A percentile compares a stretch with the other conserved stretches of the same genome.
Evolutionary conservation across 345 rosid genomes (phyloP).

Genomic region (Rhodomyrtus tomentosa): DNA sequence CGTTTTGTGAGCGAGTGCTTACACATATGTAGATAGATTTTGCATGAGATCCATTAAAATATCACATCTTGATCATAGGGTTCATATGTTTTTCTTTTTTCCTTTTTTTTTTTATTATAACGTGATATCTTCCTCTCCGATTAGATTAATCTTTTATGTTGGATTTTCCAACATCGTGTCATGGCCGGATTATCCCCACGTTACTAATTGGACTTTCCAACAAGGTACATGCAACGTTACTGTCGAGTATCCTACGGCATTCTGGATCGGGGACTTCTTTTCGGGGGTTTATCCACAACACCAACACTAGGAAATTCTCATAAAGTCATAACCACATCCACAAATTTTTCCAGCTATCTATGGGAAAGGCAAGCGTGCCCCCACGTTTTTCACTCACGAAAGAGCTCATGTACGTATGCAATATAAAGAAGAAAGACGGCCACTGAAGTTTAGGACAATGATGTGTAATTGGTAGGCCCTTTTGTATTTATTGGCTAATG

Average conservation of each 20-base stretch:
- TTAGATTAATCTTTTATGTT: background rate
- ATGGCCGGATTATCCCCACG: too few relatives aligned
- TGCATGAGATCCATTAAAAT: background rate
- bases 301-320: background rate
- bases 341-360: background rate
- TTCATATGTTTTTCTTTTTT: background rate
- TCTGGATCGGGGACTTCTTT: background rate
- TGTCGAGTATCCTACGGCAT: background rate
- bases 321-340: background rate
- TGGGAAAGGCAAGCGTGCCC: background rate
- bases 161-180: background rate
- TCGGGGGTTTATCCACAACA: background rate
- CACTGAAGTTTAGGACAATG: background rate
- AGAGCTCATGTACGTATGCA: background rate
- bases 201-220: background rate
- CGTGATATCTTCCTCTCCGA: fast-evolving
- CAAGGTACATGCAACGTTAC: background rate
- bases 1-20: background rate
- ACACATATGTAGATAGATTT: background rate
- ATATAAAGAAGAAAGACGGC: background rate
- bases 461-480: background rate
- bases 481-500: background rate
- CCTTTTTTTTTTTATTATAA: too few relatives aligned
- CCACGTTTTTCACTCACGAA: background rate
- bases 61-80: background rate